Evolutionary conservation across 306 rosid species (phyloP), one percentile per base, ranked within the genome.

Genomic region (Prunus campanulata): DNA sequence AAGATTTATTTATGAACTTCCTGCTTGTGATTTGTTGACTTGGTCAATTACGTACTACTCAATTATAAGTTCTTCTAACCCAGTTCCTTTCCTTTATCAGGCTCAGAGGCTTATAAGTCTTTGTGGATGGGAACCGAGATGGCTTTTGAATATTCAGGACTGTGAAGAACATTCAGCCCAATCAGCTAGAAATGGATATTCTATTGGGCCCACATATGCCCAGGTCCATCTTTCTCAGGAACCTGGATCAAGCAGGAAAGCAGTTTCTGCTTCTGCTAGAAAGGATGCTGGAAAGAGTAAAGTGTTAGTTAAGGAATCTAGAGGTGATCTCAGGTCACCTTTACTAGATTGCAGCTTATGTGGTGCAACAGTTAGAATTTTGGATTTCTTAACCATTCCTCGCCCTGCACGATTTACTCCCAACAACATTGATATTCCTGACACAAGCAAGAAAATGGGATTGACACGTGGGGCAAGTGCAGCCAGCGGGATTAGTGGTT

Each of bases 111-210:
- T 96, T 70, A 91, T 96, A 87, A 93, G 99, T 79, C 92, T 96
- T 76, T 96, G 99, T 78, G 99, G 99, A 48, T 96, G 99, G 99
- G 99, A 96, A 88, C 96, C 98, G 35, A 81, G 98, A 77, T 96
- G 99, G 99, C 91, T 84, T 80, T 84, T 89, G 72, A 91, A 96
- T 77, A 87, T 88, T 80, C 99, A 91, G 82, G 99, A 96, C 77
- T 96, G 92, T 78, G 99, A 96, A 86, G 99, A 96, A 70, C 96
- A 96, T 82, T 96, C 99, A 56, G 98, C 97, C 51, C 99, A 96
- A 82, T 96, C 99, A 74, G 96, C 97, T 81, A 91, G 99, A 82
- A 92, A 96, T 87, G 99, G 91, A 72, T 83, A 90, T 83, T 89
- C 93, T 74, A 82, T 90, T 39, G 93, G 87, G 30, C 99, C 90